Evolutionary conservation across 352 stramenopile genomes (phyloP), one percentile per base, ranked within the genome.

Genomic region (Blastocystis sp.): DNA sequence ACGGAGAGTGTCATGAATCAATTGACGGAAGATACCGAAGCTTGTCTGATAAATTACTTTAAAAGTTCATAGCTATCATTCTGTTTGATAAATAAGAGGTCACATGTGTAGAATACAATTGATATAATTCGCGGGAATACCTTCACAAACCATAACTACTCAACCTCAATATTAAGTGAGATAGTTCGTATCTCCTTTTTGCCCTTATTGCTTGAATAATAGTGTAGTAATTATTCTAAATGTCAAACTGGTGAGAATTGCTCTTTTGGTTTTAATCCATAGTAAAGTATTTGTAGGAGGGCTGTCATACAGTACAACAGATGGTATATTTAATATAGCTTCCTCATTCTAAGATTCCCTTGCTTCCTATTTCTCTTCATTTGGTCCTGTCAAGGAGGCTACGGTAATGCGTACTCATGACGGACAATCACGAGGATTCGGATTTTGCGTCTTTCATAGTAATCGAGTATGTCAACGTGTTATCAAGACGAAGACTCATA

Each of bases 401-500:
- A 35, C 40, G 27, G 59, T 87, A 27, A 87, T 87, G 75, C 44
- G n/a, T 70, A 75, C 75, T 24, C 33, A 30, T 69, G 44, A 87
- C 0, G 2, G 40, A 0, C 33, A 68, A 75, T 87, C 75, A 35
- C 22, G 75, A 73, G 75, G 75, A 35, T 87, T 87, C 54, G 75
- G 75, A 0, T 87, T 87, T 27, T 68, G 56, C 22, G 40, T 70
- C n/a, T 87, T 87, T 87, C 30, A 87, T 19, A 73, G 27, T 87
- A 33, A 19, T 73, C 17, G 11, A 11, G 75, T 87, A 57, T 68
- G 17, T 69, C 22, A 69, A 56, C 24, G 15, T 15, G 75, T 87
- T 19, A 24, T 87, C 24, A 87, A 70, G 7, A 68, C 33, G 9
- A 76, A 69, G 69, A 53, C 24, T 1, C 75, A 87, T 87, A n/a